Evolutionary conservation across 805 yeast species (phyloP), one percentile per base, ranked within the genome.

Genomic region (Grigorovia transvaalensis): DNA sequence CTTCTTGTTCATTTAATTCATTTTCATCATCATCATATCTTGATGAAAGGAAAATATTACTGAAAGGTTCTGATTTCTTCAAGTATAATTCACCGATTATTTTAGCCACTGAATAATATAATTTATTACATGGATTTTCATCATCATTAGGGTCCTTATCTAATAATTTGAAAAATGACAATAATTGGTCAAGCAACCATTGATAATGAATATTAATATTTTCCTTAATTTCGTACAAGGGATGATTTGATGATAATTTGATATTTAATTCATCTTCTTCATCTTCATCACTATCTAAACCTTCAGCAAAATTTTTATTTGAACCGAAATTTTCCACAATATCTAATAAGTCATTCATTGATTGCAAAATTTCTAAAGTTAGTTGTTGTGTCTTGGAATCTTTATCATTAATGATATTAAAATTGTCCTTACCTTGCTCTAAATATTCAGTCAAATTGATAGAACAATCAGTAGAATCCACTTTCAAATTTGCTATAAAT

Each of bases 301-400:
- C 84, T 57, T 81, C 87, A 33, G 73, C 77, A 27, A 76, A 72
- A 19, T 71, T 68, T 44, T 74, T 76, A 45, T 73, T 71, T 5
- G 45, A 41, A 29, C 88, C 90, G 55, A 85, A 84, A 60, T 80
- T 79, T 55, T 78, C 80, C 35, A 82, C 73, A 54, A 85, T 78
- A 52, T 84, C 90, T 35, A 85, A 66, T 54, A 84, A 68, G 63
- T 84, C 91, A 63, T 85, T 86, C 46, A 82, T 68, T 1, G 79
- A 73, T 50, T 78, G 77, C 56, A 85, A 69, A 35, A 78, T 72
- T 52, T 78, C 82, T 52, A 77, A 74, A 46, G 68, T 71, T 30
- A 77, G 74, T 13, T 65, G 65, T 8, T 29, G 45, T 50, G 73
- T 66, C 27, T 56, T 51, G 4, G 59, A 50, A 47, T 74, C 74